These are phyloP conservation scores for Secale cereale DNA, from an alignment of 176 grass and related monocot species.

Conservation along the genomic window DNA sequence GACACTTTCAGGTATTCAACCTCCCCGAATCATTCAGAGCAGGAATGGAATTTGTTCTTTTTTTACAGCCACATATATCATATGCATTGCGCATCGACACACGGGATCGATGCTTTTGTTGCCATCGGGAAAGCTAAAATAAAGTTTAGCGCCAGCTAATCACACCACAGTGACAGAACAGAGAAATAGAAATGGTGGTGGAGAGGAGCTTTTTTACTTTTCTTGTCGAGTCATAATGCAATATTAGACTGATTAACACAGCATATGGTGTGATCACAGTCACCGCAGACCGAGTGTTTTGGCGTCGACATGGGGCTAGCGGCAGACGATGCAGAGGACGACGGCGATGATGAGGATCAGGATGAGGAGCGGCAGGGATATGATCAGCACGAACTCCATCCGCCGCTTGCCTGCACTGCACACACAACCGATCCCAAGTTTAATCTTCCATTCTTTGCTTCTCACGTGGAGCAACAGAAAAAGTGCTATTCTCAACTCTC, in stretches of 20 bases:
- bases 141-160: conserved; percentile 18
- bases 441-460: background rate
- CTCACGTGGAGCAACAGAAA: background rate
- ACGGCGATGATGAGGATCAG: conserved; percentile 46
- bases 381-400: conserved; percentile 78
- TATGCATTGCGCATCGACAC: background rate
- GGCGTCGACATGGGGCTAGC: conserved; percentile 11
- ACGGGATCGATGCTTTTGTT: background rate
- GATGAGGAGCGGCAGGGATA: conserved; percentile 67
- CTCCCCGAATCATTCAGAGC: background rate
- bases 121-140: background rate
- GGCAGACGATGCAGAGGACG: conserved; percentile 59
- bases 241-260: conserved; percentile 1
- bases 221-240: background rate
- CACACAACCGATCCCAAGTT: background rate
- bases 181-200: background rate
- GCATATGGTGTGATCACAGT: background rate
- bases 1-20: background rate
- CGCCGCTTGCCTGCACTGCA: conserved; percentile 33
- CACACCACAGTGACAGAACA: background rate
- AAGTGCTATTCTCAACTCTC: background rate
- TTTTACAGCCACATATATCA: background rate
- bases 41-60: background rate
- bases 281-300: background rate
- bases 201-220: background rate